phyloP scores from a whole-genome alignment of 768 basidiomycete species.

The Rhodotorula kratochvilovae region DNA sequence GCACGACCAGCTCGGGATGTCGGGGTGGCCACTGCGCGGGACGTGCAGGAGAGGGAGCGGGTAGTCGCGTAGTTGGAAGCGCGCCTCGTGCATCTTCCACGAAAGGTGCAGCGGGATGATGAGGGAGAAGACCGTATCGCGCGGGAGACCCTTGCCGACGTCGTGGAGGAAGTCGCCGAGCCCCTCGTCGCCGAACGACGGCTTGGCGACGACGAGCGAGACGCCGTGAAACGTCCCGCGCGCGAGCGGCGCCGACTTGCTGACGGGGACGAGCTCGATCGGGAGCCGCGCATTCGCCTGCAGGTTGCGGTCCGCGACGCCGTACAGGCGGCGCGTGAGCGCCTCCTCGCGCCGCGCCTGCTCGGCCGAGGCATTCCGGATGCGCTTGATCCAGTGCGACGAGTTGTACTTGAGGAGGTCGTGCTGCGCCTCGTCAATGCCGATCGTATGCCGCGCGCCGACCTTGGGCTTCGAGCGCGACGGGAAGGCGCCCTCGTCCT shows the following conservation, averaged over 20 bases:
- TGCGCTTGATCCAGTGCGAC: conserved; percentile 65
- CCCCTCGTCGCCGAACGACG: conserved; percentile 56
- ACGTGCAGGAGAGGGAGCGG: conserved; percentile 78
- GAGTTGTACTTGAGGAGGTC: conserved; percentile 67
- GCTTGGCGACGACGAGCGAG: conserved; percentile 56
- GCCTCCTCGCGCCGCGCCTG: conserved; percentile 57
- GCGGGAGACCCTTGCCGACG: conserved; percentile 65
- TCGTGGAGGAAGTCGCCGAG: conserved; percentile 63
- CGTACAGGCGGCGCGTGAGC: conserved; percentile 52
- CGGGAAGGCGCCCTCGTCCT: not conserved
- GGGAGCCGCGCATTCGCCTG: conserved; percentile 44
- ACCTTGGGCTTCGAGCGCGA: conserved; percentile 51
- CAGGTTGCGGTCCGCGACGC: conserved; percentile 7
- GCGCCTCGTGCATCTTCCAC: conserved; percentile 61
- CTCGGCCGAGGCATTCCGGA: conserved; percentile 53
- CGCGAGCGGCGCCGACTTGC: conserved; percentile 62
- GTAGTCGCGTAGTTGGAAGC: conserved; percentile 73
- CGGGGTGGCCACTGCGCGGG: conserved; percentile 51
- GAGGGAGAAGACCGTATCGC: conserved; percentile 67
- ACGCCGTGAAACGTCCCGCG: conserved; percentile 63
- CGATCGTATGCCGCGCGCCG: conserved; percentile 60
- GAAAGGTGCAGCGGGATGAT: conserved; percentile 76
- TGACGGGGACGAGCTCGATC: conserved; percentile 47
- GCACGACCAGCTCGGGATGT: conserved; percentile 58
- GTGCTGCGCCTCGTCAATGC: conserved; percentile 65